Percentiles rank a stretch among this genome's conserved stretches.
These are phyloP conservation scores for Pichia sp. DNA, from an alignment of 1,139 yeast genomes.

Conservation along the genomic window DNA sequence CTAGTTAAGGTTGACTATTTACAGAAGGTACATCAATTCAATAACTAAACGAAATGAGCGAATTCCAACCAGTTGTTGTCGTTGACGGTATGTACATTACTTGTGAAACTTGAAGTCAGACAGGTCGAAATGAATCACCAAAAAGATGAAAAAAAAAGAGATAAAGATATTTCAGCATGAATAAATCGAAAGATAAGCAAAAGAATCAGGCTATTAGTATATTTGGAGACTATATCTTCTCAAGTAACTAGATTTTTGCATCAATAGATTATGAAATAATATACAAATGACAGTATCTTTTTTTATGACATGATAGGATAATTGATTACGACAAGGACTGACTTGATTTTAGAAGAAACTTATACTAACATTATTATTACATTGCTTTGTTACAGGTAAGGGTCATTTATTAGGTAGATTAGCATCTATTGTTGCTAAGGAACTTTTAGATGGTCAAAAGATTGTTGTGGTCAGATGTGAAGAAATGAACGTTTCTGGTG, in stretches of 20 bases:
- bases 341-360: no score
- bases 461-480: conserved; percentile 97
- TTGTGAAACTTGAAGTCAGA: no score
- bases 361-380: conserved; percentile 7
- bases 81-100: conserved; percentile 63
- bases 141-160: no score
- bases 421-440: conserved; percentile 98
- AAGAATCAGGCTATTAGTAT: no score
- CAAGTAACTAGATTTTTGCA: no score
- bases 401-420: conserved; percentile 99
- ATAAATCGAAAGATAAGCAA: no score
- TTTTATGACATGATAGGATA: not conserved
- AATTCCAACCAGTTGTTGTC: conserved; percentile 94
- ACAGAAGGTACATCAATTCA: conserved; percentile 3
- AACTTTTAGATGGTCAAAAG: conserved; percentile 96
- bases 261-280: no score
- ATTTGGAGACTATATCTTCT: no score
- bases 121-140: no score
- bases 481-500: conserved; percentile 98
- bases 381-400: conserved; percentile 48
- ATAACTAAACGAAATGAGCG: conserved; percentile 50
- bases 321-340: no score
- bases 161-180: no score
- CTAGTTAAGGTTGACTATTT: not conserved
- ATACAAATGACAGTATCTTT: not conserved